Conservation (phyloP, 768 basidiomycete genomes). For the Boletus eberwhitei region DNA sequence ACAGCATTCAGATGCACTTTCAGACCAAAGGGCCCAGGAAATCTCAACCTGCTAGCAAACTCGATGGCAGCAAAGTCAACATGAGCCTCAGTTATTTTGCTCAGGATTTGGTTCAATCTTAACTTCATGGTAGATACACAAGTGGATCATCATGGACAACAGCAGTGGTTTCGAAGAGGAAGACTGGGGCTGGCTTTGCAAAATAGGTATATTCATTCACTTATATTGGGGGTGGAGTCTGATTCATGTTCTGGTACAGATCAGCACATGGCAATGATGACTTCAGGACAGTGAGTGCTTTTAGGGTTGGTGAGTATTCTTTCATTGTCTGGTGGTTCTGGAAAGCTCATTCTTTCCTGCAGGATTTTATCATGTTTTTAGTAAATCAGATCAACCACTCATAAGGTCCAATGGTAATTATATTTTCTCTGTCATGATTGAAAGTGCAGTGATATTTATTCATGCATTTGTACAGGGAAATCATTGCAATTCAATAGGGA, state of each 20-base stretch:
- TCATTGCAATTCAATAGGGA: conserved; percentile 12
- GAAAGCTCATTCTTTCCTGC: background rate
- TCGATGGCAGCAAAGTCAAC: background rate
- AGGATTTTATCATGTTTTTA: conserved; percentile 20
- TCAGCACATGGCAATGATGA: conserved; percentile 14
- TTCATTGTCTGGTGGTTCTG: background rate
- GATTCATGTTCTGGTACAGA: background rate
- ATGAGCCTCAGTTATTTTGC: background rate
- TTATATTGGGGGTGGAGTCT: background rate
- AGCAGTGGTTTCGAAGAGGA: background rate
- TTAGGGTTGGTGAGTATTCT: conserved; percentile 15
- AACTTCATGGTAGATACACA: conserved; percentile 1
- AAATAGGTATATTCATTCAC: conserved; percentile 6
- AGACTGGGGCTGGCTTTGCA: conserved; percentile 15
- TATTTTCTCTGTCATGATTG: background rate
- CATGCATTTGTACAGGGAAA: conserved; percentile 2
- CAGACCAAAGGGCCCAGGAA: conserved; percentile 21
- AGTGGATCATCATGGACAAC: conserved; percentile 16
- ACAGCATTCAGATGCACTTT: conserved; percentile 37
- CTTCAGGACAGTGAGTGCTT: conserved; percentile 14
- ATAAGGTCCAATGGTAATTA: conserved; percentile 9
- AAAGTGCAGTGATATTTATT: background rate
- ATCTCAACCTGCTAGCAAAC: background rate
- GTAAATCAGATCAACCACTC: conserved; percentile 13
- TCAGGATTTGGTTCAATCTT: background rate